Evolutionary conservation across 306 rosid genomes (phyloP).

Genomic region (Medicago ruthenica): DNA sequence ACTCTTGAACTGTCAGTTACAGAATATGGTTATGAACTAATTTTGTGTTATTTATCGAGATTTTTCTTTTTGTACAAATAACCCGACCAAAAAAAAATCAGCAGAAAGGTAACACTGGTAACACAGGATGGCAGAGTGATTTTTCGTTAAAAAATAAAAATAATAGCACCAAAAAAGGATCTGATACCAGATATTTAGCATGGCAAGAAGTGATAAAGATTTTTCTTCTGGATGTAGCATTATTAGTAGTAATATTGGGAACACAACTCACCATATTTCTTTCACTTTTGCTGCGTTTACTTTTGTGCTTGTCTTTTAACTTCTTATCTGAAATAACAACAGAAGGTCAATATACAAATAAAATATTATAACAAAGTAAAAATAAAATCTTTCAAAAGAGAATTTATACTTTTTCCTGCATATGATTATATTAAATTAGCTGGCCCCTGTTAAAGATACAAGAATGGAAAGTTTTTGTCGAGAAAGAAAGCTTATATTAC

Average conservation of each 20-base stretch:
- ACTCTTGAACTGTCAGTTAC: slow-evolving; percentile 13
- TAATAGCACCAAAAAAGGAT: too few species aligned
- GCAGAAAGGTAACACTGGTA: too few species aligned
- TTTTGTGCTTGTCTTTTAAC: slow-evolving; percentile 69
- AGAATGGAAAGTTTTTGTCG: background rate
- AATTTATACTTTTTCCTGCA: background rate
- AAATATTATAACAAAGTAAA: slow-evolving; percentile 24
- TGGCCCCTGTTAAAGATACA: background rate
- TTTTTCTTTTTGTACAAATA: background rate
- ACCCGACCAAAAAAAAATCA: too few species aligned
- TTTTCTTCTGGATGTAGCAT: slow-evolving; percentile 4
- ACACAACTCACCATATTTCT: slow-evolving; percentile 58
- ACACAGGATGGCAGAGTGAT: too few species aligned
- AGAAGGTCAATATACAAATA: slow-evolving; percentile 9
- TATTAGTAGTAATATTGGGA: slow-evolving; percentile 9
- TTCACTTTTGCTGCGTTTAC: slow-evolving; percentile 59
- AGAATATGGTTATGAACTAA: slow-evolving; percentile 11
- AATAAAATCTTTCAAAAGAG: slow-evolving; percentile 27
- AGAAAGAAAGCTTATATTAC: background rate
- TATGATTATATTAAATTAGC: background rate
- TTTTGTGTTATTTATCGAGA: slow-evolving; percentile 14
- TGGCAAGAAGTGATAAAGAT: slow-evolving; percentile 10
- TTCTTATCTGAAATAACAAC: slow-evolving; percentile 66
- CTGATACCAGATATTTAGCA: slow-evolving; percentile 17
- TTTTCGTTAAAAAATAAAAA: too few species aligned